Conservation (phyloP, 768 basidiomycete species). For the Solioccasus polychromus region DNA sequence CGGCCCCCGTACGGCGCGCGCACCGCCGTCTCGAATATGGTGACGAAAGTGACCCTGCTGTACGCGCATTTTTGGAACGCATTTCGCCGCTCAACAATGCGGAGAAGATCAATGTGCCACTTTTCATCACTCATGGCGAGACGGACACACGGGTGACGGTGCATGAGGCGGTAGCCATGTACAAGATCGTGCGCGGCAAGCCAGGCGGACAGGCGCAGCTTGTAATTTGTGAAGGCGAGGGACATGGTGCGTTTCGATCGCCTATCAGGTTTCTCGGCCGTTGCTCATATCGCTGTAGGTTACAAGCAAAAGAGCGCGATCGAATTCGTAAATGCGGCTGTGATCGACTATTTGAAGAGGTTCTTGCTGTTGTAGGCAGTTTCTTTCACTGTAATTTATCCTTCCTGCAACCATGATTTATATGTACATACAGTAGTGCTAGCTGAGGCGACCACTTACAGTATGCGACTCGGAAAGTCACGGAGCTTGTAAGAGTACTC, state of each 20-base stretch:
- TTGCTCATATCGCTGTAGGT: slow-evolving; percentile 24
- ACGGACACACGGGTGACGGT: slow-evolving; percentile 39
- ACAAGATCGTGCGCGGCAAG: slow-evolving; percentile 27
- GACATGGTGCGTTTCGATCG: slow-evolving; percentile 37
- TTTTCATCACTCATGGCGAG: slow-evolving; percentile 44
- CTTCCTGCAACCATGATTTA: too few relatives aligned
- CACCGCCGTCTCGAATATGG: slow-evolving; percentile 39
- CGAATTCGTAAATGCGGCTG: slow-evolving; percentile 40
- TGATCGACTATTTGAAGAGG: slow-evolving; percentile 37
- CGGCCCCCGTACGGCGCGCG: slow-evolving; percentile 35
- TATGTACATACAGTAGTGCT: too few relatives aligned
- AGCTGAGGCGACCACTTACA: too few relatives aligned
- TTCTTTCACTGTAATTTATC: too few relatives aligned
- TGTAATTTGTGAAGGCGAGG: slow-evolving; percentile 41
- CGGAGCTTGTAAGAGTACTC: too few relatives aligned
- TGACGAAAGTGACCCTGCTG: slow-evolving; percentile 36
- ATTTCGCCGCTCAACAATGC: slow-evolving; percentile 41
- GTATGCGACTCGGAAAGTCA: too few relatives aligned
- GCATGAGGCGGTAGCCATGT: slow-evolving; percentile 39
- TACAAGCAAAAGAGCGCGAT: slow-evolving; percentile 44
- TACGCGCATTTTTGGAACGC: slow-evolving; percentile 37
- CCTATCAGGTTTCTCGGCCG: background rate
- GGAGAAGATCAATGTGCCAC: slow-evolving; percentile 34
- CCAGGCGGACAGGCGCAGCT: slow-evolving; percentile 32
- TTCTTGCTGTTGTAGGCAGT: slow-evolving; percentile 25